These are phyloP conservation scores for Solanum tarijense DNA, from an alignment of 257 asterid species.

Conservation along the genomic window DNA sequence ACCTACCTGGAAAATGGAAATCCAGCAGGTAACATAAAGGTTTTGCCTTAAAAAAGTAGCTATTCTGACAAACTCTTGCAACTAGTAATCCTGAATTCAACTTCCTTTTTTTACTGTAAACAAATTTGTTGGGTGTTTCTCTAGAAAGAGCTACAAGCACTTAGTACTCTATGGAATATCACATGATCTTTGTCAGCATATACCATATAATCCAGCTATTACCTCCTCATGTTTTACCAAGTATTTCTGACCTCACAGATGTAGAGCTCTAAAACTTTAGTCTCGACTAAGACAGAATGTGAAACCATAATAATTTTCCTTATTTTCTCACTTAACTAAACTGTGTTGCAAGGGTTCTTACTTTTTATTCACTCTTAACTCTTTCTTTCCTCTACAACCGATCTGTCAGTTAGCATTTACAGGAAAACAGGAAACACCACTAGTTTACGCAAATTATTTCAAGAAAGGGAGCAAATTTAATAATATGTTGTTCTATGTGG, in stretches of 20 bases:
- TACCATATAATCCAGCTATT: background rate
- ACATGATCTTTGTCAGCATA: background rate
- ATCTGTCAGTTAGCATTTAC: background rate
- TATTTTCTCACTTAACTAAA: background rate
- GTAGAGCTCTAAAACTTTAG: background rate
- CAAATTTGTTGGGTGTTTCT: background rate
- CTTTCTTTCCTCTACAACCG: background rate
- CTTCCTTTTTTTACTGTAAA: background rate
- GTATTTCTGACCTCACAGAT: background rate
- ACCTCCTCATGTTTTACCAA: background rate
- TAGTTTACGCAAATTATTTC: background rate
- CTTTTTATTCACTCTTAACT: background rate
- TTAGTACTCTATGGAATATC: background rate
- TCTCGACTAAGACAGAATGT: background rate
- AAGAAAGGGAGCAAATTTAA: background rate
- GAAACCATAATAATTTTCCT: background rate
- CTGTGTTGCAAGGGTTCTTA: background rate
- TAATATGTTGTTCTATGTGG: background rate
- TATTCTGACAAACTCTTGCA: background rate
- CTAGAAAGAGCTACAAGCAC: background rate
- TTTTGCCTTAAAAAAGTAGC: background rate
- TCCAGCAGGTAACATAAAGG: background rate
- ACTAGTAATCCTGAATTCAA: background rate
- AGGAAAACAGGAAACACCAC: background rate
- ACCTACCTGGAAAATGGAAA: background rate